Evolutionary conservation across 306 rosid species (phyloP), one percentile per base, ranked within the genome.

Genomic region (Begonia masoniana): DNA sequence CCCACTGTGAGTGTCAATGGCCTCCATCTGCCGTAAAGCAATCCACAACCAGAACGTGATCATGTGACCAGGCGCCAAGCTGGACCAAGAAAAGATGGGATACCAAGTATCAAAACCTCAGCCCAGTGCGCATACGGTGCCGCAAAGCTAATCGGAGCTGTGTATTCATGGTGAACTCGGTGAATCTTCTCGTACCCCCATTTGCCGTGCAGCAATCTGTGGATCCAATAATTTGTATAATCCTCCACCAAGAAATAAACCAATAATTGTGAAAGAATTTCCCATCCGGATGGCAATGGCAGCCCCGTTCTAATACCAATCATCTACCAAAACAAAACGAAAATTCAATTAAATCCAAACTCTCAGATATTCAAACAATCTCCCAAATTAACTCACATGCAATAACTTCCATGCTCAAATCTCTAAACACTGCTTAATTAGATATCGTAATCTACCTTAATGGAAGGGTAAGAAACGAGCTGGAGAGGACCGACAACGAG

Each of bases 91-190:
- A 88, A 82, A 42, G 95, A 65, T 9, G 97, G 93, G 62, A 80
- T 56, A 11, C 97, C 95, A 13, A 88, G 72, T 41, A 79, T 71
- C 68, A 85, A 58, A 55, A 82, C n/a, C 76, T 88, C 95, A 2
- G 87, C 84, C 97, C 95, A 88, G 65, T 88, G 95, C 0, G 95
- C 88, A 50, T 84, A 78, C 3, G 95, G 95, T 14, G 95, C 97
- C 1, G 97, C 78, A 21, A 62, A 78, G 12, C 78, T 95, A 48
- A 79, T 60, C 14, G 95, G 97, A 61, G 95, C 71, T 55, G 76
- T 54, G 71, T 84, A 88, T 59, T 88, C 93, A 54, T 88, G 97
- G 59, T 88, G 97, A 15, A 82, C 79, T 17, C 69, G 55, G 57
- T 88, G 97, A 66, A 88, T 88, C 31, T 79, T 88, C 59, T 84